Conservation (phyloP, 306 rosid species). For the Macrotyloma uniflorum region DNA sequence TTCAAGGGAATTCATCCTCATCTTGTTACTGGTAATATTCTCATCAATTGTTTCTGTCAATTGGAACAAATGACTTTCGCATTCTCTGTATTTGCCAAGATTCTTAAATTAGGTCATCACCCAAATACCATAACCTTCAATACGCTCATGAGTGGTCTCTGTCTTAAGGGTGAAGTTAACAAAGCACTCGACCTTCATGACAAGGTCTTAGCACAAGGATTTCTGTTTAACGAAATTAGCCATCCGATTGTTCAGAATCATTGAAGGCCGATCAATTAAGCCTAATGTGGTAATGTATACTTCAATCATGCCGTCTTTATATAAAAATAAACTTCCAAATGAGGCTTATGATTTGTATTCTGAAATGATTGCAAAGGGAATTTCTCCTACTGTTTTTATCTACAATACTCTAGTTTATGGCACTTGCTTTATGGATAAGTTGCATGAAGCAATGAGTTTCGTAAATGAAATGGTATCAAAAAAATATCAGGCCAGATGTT, state of each 20-base stretch:
- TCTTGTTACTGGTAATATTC: neutral
- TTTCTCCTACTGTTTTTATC: neutral
- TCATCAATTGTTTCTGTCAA: conserved; percentile 13
- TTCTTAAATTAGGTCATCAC: conserved; percentile 2
- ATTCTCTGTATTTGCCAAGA: neutral
- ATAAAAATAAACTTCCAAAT: neutral
- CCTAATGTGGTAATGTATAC: neutral
- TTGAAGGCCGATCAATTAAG: neutral
- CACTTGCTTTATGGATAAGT: too few species aligned
- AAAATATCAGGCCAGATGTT: too few species aligned
- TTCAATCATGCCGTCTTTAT: neutral
- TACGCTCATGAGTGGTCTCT: neutral
- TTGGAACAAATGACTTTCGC: neutral
- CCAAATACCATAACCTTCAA: neutral
- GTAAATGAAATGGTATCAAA: too few species aligned
- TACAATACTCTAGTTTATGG: too few species aligned
- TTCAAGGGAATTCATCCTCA: neutral
- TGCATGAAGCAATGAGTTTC: too few species aligned
- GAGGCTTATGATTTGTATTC: neutral
- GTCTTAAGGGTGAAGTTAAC: neutral
- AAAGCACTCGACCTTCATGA: conserved; percentile 17
- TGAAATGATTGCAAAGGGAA: conserved; percentile 30
- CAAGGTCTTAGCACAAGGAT: neutral
- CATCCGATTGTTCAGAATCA: neutral
- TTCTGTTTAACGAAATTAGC: too few species aligned